Evolutionary conservation across 2,329 filamentous ascomycete species (phyloP).

Genomic region (Decorospora gaudefroyi): DNA sequence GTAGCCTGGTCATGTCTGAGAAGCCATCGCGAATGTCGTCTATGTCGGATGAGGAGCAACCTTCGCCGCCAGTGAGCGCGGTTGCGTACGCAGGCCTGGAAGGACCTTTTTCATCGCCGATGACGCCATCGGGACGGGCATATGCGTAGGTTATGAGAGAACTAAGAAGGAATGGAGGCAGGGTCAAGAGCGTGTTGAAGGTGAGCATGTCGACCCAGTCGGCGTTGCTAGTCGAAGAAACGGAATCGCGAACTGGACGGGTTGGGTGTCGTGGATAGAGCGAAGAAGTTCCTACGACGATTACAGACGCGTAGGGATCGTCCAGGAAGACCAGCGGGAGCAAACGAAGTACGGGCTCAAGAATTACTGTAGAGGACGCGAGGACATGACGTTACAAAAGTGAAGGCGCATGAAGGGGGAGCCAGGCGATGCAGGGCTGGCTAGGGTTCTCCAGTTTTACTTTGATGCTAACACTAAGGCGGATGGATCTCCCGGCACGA

Average conservation of each 20-base stretch:
- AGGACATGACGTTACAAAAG: constrained; percentile 3
- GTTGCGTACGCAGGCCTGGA: constrained; percentile 26
- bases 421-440: constrained; percentile 6
- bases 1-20: constrained; percentile 40
- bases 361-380: constrained; percentile 4
- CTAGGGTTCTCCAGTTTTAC: constrained; percentile 9
- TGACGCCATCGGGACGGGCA: constrained; percentile 31
- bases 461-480: constrained; percentile 7
- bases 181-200: constrained; percentile 23
- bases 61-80: constrained; percentile 39
- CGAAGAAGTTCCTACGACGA: neutral
- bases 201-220: constrained; percentile 29
- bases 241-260: constrained; percentile 2
- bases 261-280: constrained; percentile 1
- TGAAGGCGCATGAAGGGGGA: constrained; percentile 10
- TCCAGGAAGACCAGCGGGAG: neutral
- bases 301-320: constrained; percentile 2
- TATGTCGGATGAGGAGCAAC: constrained; percentile 33
- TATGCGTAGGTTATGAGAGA: constrained; percentile 28
- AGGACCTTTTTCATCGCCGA: constrained; percentile 29
- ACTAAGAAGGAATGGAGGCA: constrained; percentile 30
- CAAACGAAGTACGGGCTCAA: constrained; percentile 2
- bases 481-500: constrained; percentile 7
- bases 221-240: constrained; percentile 7
- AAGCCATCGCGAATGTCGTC: constrained; percentile 39